Conservation (phyloP, 1,284 basidiomycete species). For the Stygiomarasmius scandens region DNA sequence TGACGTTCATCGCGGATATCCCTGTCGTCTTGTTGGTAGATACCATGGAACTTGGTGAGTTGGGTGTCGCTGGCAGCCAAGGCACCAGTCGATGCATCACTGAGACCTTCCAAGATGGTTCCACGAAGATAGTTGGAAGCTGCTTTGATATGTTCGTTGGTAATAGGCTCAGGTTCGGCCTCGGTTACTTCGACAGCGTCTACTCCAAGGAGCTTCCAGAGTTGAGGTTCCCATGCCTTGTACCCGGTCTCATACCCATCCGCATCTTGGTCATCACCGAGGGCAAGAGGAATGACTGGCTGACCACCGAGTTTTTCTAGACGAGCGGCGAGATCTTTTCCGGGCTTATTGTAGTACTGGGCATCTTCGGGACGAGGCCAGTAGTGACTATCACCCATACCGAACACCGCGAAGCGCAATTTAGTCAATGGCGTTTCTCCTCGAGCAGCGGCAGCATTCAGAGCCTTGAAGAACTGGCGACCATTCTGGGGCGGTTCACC, state of each 20-base stretch:
- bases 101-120: constrained; percentile 91
- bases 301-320: constrained; percentile 78
- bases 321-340: constrained; percentile 86
- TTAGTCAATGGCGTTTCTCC: constrained; percentile 60
- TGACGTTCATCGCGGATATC: constrained; percentile 97
- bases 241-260: constrained; percentile 97
- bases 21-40: constrained; percentile 96
- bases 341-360: constrained; percentile 97
- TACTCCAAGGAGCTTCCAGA: constrained; percentile 96
- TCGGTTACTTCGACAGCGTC: constrained; percentile 89
- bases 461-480: constrained; percentile 85
- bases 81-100: constrained; percentile 86
- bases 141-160: constrained; percentile 99
- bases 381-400: constrained; percentile 98
- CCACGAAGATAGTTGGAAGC: constrained; percentile 94
- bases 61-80: constrained; percentile 91
- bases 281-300: constrained; percentile 74
- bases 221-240: constrained; percentile 88
- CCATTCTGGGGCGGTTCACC: constrained; percentile 98
- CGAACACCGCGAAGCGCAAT: constrained; percentile 86
- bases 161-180: constrained; percentile 95
- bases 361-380: constrained; percentile 98
- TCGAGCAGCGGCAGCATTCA: constrained; percentile 68
- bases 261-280: constrained; percentile 97
- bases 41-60: constrained; percentile 98